Percentiles rank a stretch among this genome's conserved stretches.
Conservation (phyloP, 371 early-diverging fungal genomes). For the Nematocida minor region DNA sequence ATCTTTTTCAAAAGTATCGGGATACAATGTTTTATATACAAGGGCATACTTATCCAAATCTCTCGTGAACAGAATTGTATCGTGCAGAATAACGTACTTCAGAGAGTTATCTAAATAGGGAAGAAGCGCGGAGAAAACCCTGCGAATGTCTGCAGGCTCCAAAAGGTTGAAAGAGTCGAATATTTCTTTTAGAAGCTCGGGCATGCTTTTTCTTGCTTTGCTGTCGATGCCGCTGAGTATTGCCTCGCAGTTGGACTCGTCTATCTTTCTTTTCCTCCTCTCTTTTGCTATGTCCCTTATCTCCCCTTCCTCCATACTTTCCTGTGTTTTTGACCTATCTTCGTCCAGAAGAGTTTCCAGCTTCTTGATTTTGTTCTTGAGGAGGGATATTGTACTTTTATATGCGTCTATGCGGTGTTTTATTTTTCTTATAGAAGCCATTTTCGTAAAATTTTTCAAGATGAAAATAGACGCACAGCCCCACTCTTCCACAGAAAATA, state of each 20-base stretch:
- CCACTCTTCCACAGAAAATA: no score
- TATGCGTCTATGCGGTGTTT: slow-evolving; percentile 38
- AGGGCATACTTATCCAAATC: slow-evolving; percentile 12
- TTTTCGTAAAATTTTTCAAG: no score
- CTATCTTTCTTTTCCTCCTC: slow-evolving; percentile 23
- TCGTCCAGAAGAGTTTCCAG: neutral
- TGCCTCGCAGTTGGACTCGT: neutral
- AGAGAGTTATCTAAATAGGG: slow-evolving; percentile 5
- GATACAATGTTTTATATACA: slow-evolving; percentile 10
- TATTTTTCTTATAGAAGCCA: slow-evolving; percentile 9
- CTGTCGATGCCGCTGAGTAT: neutral
- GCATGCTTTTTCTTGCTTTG: neutral
- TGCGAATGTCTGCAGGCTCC: neutral
- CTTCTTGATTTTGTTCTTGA: slow-evolving; percentile 27
- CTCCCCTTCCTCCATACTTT: slow-evolving; percentile 46
- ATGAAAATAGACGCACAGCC: no score
- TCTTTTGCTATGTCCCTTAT: slow-evolving; percentile 17
- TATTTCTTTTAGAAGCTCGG: slow-evolving; percentile 13
- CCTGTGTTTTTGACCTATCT: neutral
- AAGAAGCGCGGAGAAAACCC: neutral
- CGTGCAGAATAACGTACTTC: slow-evolving; percentile 41
- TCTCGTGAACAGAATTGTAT: slow-evolving; percentile 27
- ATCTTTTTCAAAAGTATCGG: slow-evolving; percentile 42
- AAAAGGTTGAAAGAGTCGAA: slow-evolving; percentile 9
- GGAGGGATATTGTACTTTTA: slow-evolving; percentile 11